phyloP scores from a whole-genome alignment of 129 eudicot species.

The Ambrosia artemisiifolia region DNA sequence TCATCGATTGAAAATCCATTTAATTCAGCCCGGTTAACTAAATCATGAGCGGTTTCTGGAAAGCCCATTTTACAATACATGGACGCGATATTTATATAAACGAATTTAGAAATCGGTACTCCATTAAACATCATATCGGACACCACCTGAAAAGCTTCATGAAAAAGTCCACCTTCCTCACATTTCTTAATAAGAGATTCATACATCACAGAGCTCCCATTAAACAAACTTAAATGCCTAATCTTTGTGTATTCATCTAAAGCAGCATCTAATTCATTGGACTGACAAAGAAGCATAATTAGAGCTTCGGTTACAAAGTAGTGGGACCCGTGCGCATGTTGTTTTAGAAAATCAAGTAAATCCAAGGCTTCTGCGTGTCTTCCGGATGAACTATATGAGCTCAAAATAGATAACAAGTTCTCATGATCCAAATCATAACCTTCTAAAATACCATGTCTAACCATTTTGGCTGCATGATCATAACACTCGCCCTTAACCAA shows the following conservation, averaged over 20 bases:
- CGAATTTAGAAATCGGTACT: constrained; percentile 48
- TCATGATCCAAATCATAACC: constrained; percentile 63
- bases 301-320: constrained; percentile 54
- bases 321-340: constrained; percentile 39
- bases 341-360: constrained; percentile 59
- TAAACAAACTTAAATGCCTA: constrained; percentile 26
- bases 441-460: constrained; percentile 50
- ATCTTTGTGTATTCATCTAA: constrained; percentile 54
- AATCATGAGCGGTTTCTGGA: constrained; percentile 76
- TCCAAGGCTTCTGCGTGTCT: constrained; percentile 61
- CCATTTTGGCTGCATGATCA: constrained; percentile 51
- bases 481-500: constrained; percentile 67
- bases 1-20: constrained; percentile 43
- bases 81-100: constrained; percentile 41
- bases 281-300: constrained; percentile 64
- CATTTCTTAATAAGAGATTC: constrained; percentile 68
- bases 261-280: constrained; percentile 58
- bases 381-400: constrained; percentile 71
- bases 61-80: constrained; percentile 71
- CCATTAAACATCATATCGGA: constrained; percentile 81
- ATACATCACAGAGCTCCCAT: constrained; percentile 53
- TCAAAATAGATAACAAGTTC: constrained; percentile 53
- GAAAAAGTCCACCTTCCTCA: constrained; percentile 44
- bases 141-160: constrained; percentile 77
- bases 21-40: constrained; percentile 54